Base-by-base conservation (phyloP, 768 basidiomycete species). In the Floccularia luteovirens region DNA sequence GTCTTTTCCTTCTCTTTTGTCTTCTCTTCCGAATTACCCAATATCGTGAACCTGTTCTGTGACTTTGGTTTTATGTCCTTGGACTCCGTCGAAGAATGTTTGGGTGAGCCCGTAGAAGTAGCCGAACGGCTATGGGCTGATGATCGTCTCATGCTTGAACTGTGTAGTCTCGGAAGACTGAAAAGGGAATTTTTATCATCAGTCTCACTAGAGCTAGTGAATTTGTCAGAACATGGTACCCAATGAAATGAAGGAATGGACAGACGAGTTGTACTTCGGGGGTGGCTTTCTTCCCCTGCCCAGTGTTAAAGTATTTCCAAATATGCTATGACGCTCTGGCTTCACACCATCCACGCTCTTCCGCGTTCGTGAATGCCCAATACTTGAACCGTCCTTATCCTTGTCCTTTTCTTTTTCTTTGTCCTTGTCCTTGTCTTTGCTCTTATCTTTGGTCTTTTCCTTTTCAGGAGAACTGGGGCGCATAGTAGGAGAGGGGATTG, bases 241-340 rank as follows among this genome's bases (percentile, higher is more conserved):
- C 38, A 19, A 21, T 27, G 2, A 6, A 19, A 35, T 30, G 23
- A 21, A 39, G 25, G 8, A 5, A 7, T 39, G n/a, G n/a, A 30
- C 39, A 47, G 37, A 32, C n/a, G n/a, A 38, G 24, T 42, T 49
- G 48, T 79, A 79, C 58, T 75, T 75, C 13, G 89, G 90, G 0
- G 90, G 72, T 0, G 91, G 91, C 56, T 96, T 93, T 48, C 91
- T 64, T 28, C 66, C 62, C 56, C 82, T 83, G 21, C 79, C 75
- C 39, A 87, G 52, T 4, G 79, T 64, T 1, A 89, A 78, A 2
- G 77, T 59, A 14, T 69, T 72, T 11, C 86, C 87, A 52, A 96
- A 94, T 51, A 94, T 79, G 51, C 90, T 91, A 44, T 87, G 57
- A n/a, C 87, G 66, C 30, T 86, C 82, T 39, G 63, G 68, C 47